A percentile compares a stretch with the other conserved stretches of the same genome.
phyloP scores from a whole-genome alignment of 2,329 filamentous ascomycete genomes.

The Biscogniauxia sp. region DNA sequence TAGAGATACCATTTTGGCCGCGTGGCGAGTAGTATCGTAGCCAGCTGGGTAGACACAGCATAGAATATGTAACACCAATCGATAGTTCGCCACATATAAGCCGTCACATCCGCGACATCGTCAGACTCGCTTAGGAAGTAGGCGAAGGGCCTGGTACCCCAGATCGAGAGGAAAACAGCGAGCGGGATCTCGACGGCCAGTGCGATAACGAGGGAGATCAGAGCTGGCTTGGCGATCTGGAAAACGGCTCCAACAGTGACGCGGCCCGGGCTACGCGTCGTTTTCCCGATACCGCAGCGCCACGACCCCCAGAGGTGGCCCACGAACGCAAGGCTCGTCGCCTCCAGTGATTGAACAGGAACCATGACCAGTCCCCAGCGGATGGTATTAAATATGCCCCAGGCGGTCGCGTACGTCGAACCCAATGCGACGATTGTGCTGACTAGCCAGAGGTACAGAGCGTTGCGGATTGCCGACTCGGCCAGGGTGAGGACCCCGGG shows the following conservation, averaged over 20 bases:
- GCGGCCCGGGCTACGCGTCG: constrained; percentile 15
- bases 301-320: constrained; percentile 63
- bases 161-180: constrained; percentile 59
- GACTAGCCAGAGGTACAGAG: constrained; percentile 70
- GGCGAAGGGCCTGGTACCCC: constrained; percentile 60
- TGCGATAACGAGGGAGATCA: constrained; percentile 51
- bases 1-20: constrained; percentile 65
- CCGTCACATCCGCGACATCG: constrained; percentile 57
- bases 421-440: constrained; percentile 63
- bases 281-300: constrained; percentile 27
- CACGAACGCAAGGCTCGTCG: constrained; percentile 62
- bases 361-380: constrained; percentile 75
- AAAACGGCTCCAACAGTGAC: constrained; percentile 5
- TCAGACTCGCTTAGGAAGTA: constrained; percentile 57
- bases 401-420: constrained; percentile 65
- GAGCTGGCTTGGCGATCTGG: constrained; percentile 49
- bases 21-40: constrained; percentile 62
- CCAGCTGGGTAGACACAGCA: constrained; percentile 62
- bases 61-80: constrained; percentile 72
- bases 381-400: constrained; percentile 73
- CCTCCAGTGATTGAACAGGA: constrained; percentile 65
- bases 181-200: constrained; percentile 60
- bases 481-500: constrained; percentile 59
- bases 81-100: constrained; percentile 62
- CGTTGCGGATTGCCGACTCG: constrained; percentile 67